phyloP scores from a whole-genome alignment of 257 asterid genomes.

The Solanum bulbocastanum region DNA sequence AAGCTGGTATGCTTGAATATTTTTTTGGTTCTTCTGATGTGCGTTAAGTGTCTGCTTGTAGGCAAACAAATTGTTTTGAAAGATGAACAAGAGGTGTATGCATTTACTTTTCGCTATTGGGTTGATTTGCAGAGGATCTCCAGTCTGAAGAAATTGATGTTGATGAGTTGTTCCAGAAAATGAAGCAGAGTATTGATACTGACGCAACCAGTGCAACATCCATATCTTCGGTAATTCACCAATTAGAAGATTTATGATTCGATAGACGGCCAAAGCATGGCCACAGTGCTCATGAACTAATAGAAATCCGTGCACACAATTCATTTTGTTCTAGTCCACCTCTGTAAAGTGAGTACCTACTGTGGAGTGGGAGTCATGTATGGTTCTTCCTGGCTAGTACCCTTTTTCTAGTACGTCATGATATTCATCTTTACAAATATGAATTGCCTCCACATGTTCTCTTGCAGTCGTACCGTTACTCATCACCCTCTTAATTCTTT shows the following conservation, averaged over 20 bases:
- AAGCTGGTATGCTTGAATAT: conserved; percentile 14
- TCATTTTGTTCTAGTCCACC: not conserved
- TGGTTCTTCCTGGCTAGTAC: not conserved
- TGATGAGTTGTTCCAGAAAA: conserved; percentile 38
- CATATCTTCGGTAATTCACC: conserved; percentile 55
- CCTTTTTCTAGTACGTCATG: not conserved
- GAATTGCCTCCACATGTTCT: not conserved
- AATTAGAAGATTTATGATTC: not conserved
- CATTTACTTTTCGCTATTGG: not conserved
- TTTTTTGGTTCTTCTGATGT: not conserved
- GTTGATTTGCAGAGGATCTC: conserved; percentile 32
- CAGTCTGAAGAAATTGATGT: conserved; percentile 59
- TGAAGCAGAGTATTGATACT: conserved; percentile 49
- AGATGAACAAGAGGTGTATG: not conserved
- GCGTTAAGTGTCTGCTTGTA: not conserved
- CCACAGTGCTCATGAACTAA: not conserved
- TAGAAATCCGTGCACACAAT: not conserved
- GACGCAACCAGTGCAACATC: conserved; percentile 38
- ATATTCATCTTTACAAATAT: not conserved
- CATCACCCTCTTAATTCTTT: not conserved
- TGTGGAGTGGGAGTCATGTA: not conserved
- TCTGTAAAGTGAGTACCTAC: not conserved
- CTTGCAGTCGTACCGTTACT: not conserved
- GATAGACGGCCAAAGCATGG: not conserved
- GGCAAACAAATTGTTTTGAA: not conserved